Base-by-base conservation (phyloP, 169 alveolate genomes). In the Theileria parva region DNA sequence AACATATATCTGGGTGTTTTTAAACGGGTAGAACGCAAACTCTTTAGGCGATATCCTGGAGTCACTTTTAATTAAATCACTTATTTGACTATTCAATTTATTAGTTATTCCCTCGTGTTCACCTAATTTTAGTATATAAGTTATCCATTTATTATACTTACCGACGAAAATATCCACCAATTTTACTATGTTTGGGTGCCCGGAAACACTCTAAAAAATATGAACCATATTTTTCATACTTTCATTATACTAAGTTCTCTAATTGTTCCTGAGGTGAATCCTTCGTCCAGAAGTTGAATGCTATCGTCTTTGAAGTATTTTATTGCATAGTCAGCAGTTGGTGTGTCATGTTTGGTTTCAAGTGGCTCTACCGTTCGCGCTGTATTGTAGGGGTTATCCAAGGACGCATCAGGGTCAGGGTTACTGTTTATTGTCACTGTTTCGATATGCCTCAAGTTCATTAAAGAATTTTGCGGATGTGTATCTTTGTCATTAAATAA, bases 271-370 rank as follows among this genome's bases (percentile, higher is more conserved):
- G 96, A 90, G 25, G 94, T 91, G 72, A 94, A 74, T 6, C 97
- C 97, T 67, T 94, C 96, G 23, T 94, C 94, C 88, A 92, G 88
- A 51, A 93, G 91, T n/a, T 93, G 93, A 44, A 91, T 74, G 27
- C 92, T 92, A 51, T 93, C 96, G 34, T 94, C 96, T 34, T 92
- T 85, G 81, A 92, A 93, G 78, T 91, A 93, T 76, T 93, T 93
- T 15, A 93, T 92, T 8, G 96, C 96, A 73, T 80, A 93, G 60
- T 85, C 89, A 17, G 86, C 71, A 13, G 25, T 44, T 12, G 19
- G 34, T 55, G n/a, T 39, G 1, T 30, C 34, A 28, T n/a, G 25
- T 3, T 57, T 17, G 37, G 8, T 67, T 19, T 53, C 78, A 19
- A n/a, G 27, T 30, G 28, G 44, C 25, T 27, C 64, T 1, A 64